Evolutionary conservation across 2,329 filamentous ascomycete species (phyloP), one percentile per base, ranked within the genome.

Genomic region (Stemphylium beticola): DNA sequence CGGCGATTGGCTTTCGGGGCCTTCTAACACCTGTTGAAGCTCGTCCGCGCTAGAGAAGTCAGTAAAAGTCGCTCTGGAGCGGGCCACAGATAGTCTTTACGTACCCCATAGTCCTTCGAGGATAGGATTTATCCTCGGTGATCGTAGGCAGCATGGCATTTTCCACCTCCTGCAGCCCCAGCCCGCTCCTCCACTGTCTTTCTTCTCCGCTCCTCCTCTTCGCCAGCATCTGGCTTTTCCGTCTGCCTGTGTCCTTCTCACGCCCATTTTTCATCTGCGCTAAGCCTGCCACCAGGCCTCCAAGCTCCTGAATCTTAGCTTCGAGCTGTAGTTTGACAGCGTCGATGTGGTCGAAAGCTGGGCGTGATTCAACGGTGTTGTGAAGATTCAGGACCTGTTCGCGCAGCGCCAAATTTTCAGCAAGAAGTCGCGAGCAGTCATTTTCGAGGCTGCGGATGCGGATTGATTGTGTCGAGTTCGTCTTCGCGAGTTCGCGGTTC

Each of bases 401-500:
- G 46, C 87, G 85, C 12, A 95, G 82, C 49, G 87, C 82, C 50
- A 93, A 82, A 69, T 95, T 95, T 64, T 95, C 90, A n/a, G 88
- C 86, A 20, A 93, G 80, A 60, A 93, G 83, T 43, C 87, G 85
- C 36, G 88, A 86, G 58, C 85, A 87, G 74, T 96, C 90, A 69
- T 87, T 85, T 69, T 93, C 90, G 54, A 95, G 82, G 60, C 82
- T 85, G 56, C 90, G 87, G 66, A 95, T 93, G 62, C 88, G 87
- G 29, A 91, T 81, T 29, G 89, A 90, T 73, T 93, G 89, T 45
- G 84, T 83, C 20, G 90, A 91, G 77, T 96, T 95, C 66, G 83
- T 85, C 72, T 81, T 82, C 54, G 90, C 90, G 60, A 95, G 88
- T 68, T 95, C 91, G 76, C 90, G 85, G 73, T 96, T 96, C 73